phyloP scores from a whole-genome alignment of 148 eudicot species.

The Spergularia marina region DNA sequence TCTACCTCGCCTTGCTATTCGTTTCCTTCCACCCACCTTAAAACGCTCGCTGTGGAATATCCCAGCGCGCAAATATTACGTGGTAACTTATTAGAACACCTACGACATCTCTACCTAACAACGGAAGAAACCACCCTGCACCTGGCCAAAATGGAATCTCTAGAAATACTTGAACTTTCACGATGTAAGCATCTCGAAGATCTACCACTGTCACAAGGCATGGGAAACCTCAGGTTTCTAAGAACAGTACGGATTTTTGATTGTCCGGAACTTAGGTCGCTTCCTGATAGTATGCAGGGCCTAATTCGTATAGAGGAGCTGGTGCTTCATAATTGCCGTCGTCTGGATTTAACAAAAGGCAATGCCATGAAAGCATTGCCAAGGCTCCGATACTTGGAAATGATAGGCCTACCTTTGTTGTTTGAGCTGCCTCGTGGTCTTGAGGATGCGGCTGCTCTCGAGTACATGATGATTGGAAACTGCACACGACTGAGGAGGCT shows the following conservation, averaged over 20 bases:
- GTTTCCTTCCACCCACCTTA: too few relatives aligned
- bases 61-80: too few relatives aligned
- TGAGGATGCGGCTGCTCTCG: neutral
- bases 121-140: neutral
- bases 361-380: neutral
- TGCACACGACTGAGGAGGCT: neutral
- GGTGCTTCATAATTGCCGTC: conserved; percentile 1
- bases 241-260: neutral
- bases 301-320: neutral
- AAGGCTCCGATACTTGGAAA: neutral
- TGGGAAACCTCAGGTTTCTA: neutral
- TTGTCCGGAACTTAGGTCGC: conserved; percentile 1
- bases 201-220: neutral
- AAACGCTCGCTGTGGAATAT: too few relatives aligned
- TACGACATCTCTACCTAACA: conserved; percentile 2
- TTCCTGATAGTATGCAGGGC: neutral
- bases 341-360: neutral
- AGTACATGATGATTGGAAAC: neutral
- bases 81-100: neutral
- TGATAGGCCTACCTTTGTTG: conserved; percentile 7
- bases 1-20: too few relatives aligned
- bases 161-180: conserved; percentile 1
- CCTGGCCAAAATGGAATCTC: too few relatives aligned
- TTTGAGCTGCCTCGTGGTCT: neutral
- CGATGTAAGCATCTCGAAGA: neutral